Conservation (phyloP, 768 basidiomycete genomes). For the Podaxis sp. region DNA sequence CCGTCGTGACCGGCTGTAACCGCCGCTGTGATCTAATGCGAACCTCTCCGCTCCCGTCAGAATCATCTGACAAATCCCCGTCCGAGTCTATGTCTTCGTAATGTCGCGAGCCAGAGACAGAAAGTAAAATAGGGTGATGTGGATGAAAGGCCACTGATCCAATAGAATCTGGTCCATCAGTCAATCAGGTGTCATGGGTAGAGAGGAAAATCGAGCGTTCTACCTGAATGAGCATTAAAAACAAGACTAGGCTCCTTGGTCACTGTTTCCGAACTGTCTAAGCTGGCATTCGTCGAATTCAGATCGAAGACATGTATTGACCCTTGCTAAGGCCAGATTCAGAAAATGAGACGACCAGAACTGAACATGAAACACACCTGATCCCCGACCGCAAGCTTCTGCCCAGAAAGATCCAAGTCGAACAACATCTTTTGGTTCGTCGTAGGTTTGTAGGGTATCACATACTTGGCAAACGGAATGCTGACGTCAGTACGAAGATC, state of each 20-base stretch:
- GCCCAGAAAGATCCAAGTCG: constrained; percentile 70
- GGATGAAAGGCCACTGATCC: constrained; percentile 79
- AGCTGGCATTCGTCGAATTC: constrained; percentile 5
- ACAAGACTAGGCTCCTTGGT: constrained; percentile 28
- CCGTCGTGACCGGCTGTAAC: constrained; percentile 29
- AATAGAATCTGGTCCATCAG: constrained; percentile 55
- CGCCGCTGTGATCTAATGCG: not conserved
- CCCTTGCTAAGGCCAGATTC: constrained; percentile 46
- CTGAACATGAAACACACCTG: constrained; percentile 45
- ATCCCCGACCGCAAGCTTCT: constrained; percentile 64
- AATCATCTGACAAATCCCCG: constrained; percentile 20
- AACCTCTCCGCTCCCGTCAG: constrained; percentile 8
- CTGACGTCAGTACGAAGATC: constrained; percentile 67
- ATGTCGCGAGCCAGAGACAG: constrained; percentile 79
- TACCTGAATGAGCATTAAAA: constrained; percentile 62
- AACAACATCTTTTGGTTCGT: constrained; percentile 84
- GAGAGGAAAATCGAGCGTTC: not conserved
- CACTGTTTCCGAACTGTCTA: constrained; percentile 16
- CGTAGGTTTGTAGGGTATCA: constrained; percentile 5
- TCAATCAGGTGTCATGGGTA: not conserved
- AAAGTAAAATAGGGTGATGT: constrained; percentile 51
- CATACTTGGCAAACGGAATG: constrained; percentile 40
- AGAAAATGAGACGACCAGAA: not conserved
- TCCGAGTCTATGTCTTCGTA: constrained; percentile 34
- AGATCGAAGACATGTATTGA: constrained; percentile 61